Percentiles rank a stretch among this genome's conserved stretches.
These are phyloP conservation scores for Corymbia citriodora DNA, from an alignment of 441 rosid species.

Conservation along the genomic window DNA sequence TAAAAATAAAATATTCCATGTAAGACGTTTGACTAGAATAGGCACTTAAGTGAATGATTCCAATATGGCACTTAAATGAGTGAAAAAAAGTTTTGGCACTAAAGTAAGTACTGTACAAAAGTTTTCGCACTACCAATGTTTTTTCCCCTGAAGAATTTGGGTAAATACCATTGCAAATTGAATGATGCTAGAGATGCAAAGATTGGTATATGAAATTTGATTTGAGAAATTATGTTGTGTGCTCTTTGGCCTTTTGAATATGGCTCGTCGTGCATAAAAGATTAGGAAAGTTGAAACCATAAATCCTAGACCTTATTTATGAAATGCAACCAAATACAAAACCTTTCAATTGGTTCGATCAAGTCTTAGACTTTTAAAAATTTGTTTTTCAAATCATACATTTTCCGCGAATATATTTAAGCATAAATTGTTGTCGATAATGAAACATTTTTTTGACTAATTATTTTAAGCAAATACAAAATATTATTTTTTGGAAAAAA, in stretches of 20 bases:
- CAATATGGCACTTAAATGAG: too few species aligned
- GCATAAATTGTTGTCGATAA: not conserved
- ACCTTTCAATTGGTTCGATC: not conserved
- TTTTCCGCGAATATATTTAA: rapidly evolving
- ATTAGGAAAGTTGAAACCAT: not conserved
- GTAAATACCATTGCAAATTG: not conserved
- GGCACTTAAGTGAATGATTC: too few species aligned
- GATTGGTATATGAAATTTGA: not conserved
- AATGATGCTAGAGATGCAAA: not conserved
- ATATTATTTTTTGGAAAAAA: rapidly evolving
- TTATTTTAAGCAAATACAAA: rapidly evolving
- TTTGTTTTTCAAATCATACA: too few species aligned
- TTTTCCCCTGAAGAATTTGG: not conserved
- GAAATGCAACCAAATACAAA: not conserved
- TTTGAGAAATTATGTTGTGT: not conserved
- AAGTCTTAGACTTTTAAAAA: not conserved
- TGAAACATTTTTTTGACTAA: not conserved
- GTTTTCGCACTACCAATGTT: too few species aligned
- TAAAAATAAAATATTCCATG: too few species aligned
- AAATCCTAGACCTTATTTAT: not conserved
- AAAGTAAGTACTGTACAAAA: too few species aligned
- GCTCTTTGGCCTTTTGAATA: not conserved
- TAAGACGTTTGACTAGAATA: too few species aligned
- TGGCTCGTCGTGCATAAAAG: not conserved
- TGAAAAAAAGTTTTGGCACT: too few species aligned